A percentile compares a stretch with the other conserved stretches of the same genome.
These are phyloP conservation scores for Umbelopsis sp. DNA, from an alignment of 192 early-diverging fungal genomes.

Conservation along the genomic window DNA sequence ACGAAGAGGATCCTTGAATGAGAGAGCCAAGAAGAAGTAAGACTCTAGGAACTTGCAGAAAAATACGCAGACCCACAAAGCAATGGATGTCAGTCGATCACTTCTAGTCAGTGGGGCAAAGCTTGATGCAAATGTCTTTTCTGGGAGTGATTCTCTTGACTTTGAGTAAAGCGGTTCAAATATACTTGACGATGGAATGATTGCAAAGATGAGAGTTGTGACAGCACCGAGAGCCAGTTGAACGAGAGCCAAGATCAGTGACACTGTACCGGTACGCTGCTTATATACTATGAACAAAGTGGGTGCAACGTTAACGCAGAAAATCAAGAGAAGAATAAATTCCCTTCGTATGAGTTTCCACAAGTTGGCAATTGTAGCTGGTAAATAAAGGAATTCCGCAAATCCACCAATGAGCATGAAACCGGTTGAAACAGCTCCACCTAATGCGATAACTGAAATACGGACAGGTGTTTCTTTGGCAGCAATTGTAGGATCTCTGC, in stretches of 20 bases:
- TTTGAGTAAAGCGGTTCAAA: conserved; percentile 36
- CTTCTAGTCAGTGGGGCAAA: conserved; percentile 56
- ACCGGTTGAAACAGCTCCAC: conserved; percentile 55
- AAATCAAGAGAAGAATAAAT: conserved; percentile 49
- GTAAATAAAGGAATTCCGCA: conserved; percentile 62
- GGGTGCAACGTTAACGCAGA: conserved; percentile 52
- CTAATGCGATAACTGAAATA: conserved; percentile 56
- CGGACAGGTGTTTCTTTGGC: conserved; percentile 26
- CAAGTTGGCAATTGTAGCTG: conserved; percentile 34
- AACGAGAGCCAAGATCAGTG: conserved; percentile 54
- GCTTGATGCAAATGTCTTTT: conserved; percentile 62
- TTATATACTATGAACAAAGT: conserved; percentile 38
- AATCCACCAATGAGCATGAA: conserved; percentile 53
- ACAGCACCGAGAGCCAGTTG: conserved; percentile 62
- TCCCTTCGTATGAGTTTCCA: conserved; percentile 42
- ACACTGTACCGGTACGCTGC: conserved; percentile 31
- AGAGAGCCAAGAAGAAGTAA: conserved; percentile 67
- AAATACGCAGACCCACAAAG: conserved; percentile 66
- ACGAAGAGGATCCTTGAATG: conserved; percentile 59
- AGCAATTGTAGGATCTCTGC: conserved; percentile 15
- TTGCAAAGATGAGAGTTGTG: conserved; percentile 54
- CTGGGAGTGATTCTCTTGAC: conserved; percentile 17
- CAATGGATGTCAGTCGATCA: conserved; percentile 58
- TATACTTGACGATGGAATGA: conserved; percentile 56
- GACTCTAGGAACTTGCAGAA: conserved; percentile 69